Base-by-base conservation (phyloP, 768 basidiomycete genomes). In the Boletales sp. region DNA sequence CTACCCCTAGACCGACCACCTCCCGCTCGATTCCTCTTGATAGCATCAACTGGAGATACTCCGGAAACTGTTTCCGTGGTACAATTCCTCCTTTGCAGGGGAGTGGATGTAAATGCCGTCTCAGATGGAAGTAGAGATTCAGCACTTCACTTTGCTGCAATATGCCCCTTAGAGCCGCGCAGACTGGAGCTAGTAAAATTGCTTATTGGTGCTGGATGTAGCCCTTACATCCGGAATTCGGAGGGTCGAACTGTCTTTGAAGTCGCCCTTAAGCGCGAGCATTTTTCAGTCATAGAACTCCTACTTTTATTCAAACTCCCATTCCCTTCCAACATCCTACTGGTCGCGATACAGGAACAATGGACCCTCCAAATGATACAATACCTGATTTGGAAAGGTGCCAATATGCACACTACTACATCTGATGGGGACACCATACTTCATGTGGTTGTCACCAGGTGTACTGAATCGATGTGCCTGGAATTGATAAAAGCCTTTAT, bases 11-110 rank as follows among this genome's bases (percentile, higher is more conserved):
- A 36, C 5, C n/a, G 9, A 15, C 39, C 31, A 5, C 49, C 38
- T 0, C 21, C 28, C n/a, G 6, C 7, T 7, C 28, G 3, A 17
- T 36, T 41, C 31, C 40, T 51, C 9, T 10, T 46, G 17, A 6
- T 14, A 17, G 50, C 50, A 8, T 34, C 33, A 9, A 46, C 44
- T 6, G 44, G 49, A 1, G 38, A 50, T n/a, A 50, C 44, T 14
- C 4, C 33, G 6, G 43, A 33, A 13, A 51, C 44, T 5, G 30
- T 31, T 11, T n/a, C 44, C 8, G 17, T 46, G 11, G 37, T 53
- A 14, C 49, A 38, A 5, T 44, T 49, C 21, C 15, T 59, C 14
- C 28, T 59, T 15, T 3, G 30, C 10, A 44, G 41, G 9, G 57
- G 53, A 1, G 48, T 39, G 9, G 32, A 54, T n/a, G 6, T 53